Base-by-base conservation (phyloP, 805 yeast species). In the Candida gorgasii region DNA sequence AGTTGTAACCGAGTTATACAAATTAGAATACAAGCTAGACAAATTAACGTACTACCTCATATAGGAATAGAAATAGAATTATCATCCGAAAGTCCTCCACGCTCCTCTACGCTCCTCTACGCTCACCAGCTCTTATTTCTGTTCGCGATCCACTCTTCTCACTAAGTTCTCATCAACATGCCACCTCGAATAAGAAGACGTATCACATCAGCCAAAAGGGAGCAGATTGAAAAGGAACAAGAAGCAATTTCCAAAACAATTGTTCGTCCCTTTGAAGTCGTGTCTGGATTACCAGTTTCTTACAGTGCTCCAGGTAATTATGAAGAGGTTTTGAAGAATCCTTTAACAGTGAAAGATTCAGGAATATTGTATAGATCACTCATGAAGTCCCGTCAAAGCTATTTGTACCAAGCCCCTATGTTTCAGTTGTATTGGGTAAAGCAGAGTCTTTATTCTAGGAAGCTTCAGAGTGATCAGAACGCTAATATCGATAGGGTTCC, bases 401-500 rank as follows among this genome's bases (percentile, higher is more conserved):
- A 67, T 43, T 50, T 67, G 69, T 81, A 31, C 78, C 87, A 86
- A 59, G 83, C 47, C 55, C 82, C 62, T 72, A 79, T 89, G 75
- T 89, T 92, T 54, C 79, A 79, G 45, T 70, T 84, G 36, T 88
- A 82, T 53, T 92, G 97, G 96, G 73, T 84, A 6, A 80, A 85
- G 46, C 85, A 83, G 40, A 76, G 80, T 45, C 62, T 81, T 42
- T 75, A 82, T 48, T 74, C 72, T 42, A 78, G 67, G 59, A 72
- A 59, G 46, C 17, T 28, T 18, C 42, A 31, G 29, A 23, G 12
- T 14, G 41, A 35, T 26, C 35, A 42, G 13, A 37, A 15, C 18
- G 57, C 49, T 9, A 63, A 58, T 17, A 40, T 46, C 20, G 63
- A 57, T 39, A 49, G 72, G 29, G 49, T 38, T 40, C 72, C 68